phyloP scores from a whole-genome alignment of 1,284 basidiomycete species.

The Albatrellus sp. region DNA sequence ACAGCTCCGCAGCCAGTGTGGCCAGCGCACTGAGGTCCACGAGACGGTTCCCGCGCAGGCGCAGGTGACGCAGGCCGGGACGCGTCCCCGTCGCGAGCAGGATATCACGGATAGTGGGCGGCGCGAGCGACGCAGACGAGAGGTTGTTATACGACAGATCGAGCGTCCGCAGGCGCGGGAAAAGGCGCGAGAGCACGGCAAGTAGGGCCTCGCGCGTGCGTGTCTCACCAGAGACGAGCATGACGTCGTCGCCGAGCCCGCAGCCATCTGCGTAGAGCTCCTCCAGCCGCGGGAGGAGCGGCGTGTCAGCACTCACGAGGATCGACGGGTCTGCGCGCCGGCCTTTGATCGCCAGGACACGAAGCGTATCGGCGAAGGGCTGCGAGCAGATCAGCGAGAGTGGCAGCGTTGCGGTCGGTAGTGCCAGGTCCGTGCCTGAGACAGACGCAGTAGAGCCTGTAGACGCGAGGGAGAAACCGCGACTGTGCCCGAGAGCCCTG shows the following conservation, averaged over 20 bases:
- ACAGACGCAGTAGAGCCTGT: slow-evolving; percentile 14
- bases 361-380: slow-evolving; percentile 47
- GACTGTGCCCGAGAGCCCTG: slow-evolving; percentile 34
- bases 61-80: slow-evolving; percentile 49
- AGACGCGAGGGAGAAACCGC: slow-evolving; percentile 47
- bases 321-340: slow-evolving; percentile 55
- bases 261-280: slow-evolving; percentile 65
- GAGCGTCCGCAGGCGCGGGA: slow-evolving; percentile 53
- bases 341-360: slow-evolving; percentile 47
- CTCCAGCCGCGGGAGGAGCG: slow-evolving; percentile 50
- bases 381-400: slow-evolving; percentile 45
- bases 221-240: slow-evolving; percentile 23
- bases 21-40: slow-evolving; percentile 48
- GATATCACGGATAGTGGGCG: slow-evolving; percentile 31
- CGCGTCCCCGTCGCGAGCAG: slow-evolving; percentile 26
- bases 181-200: slow-evolving; percentile 43
- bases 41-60: slow-evolving; percentile 55
- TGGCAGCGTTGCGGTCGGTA: slow-evolving; percentile 59
- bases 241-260: slow-evolving; percentile 42
- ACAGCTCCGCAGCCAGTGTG: slow-evolving; percentile 36
- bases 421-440: slow-evolving; percentile 26
- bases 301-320: slow-evolving; percentile 31
- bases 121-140: slow-evolving; percentile 36
- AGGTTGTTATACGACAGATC: slow-evolving; percentile 66
- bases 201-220: slow-evolving; percentile 39